Percentiles rank a stretch among this genome's conserved stretches.
phyloP scores from a whole-genome alignment of 1,284 basidiomycete genomes.

The Apiotrichum veenhuisii region DNA sequence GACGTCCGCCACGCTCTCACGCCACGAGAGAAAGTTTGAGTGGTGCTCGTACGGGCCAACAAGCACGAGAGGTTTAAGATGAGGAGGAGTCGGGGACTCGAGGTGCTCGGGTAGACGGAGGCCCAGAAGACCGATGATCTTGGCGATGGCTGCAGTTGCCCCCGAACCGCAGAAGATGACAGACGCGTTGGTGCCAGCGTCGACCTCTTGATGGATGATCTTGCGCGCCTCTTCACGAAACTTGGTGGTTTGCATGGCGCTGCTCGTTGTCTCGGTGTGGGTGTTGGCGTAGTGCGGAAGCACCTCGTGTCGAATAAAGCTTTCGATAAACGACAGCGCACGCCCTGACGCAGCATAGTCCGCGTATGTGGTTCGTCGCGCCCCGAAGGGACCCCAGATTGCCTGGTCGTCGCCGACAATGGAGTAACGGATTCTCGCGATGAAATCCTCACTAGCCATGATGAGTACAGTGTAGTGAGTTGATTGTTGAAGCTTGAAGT shows the following conservation, averaged over 20 bases:
- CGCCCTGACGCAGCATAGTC: constrained; percentile 11
- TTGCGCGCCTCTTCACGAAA: constrained; percentile 11
- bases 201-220: constrained; percentile 1
- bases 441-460: neutral
- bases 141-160: constrained; percentile 9
- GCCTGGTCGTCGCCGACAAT: constrained; percentile 3
- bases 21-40: constrained; percentile 16
- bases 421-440: neutral
- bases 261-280: constrained; percentile 10
- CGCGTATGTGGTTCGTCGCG: constrained; percentile 5
- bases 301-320: constrained; percentile 5
- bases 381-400: neutral
- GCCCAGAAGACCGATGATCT: constrained; percentile 3
- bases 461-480: too few relatives aligned
- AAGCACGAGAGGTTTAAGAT: constrained; percentile 10
- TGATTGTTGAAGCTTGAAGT: too few relatives aligned
- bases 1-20: constrained; percentile 9
- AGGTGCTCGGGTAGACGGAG: neutral
- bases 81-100: neutral
- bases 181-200: neutral
- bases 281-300: constrained; percentile 16
- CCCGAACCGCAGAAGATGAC: constrained; percentile 13
- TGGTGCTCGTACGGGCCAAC: constrained; percentile 17
- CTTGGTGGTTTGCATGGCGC: constrained; percentile 6
- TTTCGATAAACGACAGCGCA: constrained; percentile 7